Conservation (phyloP, 345 rosid species). For the Cardiospermum halicacabum region DNA sequence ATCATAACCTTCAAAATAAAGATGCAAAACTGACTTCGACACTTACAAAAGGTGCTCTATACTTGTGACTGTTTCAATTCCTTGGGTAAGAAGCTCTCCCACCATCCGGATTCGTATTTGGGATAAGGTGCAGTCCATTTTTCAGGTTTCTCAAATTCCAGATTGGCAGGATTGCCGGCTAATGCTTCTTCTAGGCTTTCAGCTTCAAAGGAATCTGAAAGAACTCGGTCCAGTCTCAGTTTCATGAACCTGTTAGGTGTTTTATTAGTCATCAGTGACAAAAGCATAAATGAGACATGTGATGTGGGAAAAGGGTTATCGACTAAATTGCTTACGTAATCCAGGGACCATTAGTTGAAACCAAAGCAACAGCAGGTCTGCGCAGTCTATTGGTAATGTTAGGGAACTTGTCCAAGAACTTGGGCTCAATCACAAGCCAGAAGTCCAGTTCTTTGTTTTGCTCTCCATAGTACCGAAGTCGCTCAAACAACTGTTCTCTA, state of each 20-base stretch:
- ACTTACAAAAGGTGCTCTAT: conserved; percentile 23
- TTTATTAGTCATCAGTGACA: conserved; percentile 7
- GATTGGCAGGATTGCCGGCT: conserved; percentile 58
- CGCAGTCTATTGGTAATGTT: conserved; percentile 64
- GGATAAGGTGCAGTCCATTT: conserved; percentile 94
- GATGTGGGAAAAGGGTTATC: not conserved
- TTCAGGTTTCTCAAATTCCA: conserved; percentile 75
- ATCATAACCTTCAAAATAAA: conserved; percentile 4
- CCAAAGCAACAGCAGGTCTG: conserved; percentile 95
- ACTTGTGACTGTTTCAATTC: conserved; percentile 45
- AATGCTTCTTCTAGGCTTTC: conserved; percentile 67
- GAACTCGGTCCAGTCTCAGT: conserved; percentile 89
- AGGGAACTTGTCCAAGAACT: conserved; percentile 83
- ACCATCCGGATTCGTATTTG: conserved; percentile 91
- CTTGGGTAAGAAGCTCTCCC: conserved; percentile 77
- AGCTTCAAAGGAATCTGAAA: conserved; percentile 68
- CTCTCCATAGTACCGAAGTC: conserved; percentile 67
- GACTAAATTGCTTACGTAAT: conserved; percentile 60
- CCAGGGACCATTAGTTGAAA: conserved; percentile 91
- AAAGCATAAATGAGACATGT: too few species aligned
- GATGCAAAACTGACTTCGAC: not conserved
- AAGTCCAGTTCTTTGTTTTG: conserved; percentile 63
- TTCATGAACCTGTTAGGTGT: conserved; percentile 87
- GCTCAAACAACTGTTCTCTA: conserved; percentile 73
- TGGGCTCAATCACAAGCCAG: conserved; percentile 94